Conservation (phyloP, 148 eudicot species). For the Spergularia marina region DNA sequence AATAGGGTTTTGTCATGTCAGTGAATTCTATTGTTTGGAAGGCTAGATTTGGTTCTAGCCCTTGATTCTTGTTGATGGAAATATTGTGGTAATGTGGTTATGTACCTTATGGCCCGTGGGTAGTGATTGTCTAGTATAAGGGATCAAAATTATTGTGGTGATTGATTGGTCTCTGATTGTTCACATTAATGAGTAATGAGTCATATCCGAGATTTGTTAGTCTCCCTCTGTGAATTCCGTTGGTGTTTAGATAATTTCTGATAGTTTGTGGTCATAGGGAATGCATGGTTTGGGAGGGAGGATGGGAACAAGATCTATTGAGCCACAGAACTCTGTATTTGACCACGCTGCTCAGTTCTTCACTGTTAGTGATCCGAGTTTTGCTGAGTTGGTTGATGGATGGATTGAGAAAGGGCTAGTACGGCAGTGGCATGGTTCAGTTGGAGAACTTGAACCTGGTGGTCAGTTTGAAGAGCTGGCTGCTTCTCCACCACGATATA, state of each 20-base stretch:
- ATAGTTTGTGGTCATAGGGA: constrained; percentile 49
- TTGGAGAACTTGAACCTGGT: constrained; percentile 86
- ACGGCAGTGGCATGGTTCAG: constrained; percentile 61
- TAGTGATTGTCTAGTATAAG: neutral
- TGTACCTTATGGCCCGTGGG: neutral
- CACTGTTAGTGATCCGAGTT: constrained; percentile 63
- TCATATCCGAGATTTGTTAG: neutral
- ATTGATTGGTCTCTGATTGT: neutral
- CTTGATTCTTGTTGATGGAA: no score
- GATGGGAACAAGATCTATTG: constrained; percentile 83
- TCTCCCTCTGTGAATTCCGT: neutral
- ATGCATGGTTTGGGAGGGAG: constrained; percentile 96
- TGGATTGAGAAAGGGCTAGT: constrained; percentile 79
- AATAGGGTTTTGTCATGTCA: no score
- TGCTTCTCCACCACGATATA: constrained; percentile 59
- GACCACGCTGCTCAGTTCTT: constrained; percentile 98
- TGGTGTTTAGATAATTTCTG: constrained; percentile 1
- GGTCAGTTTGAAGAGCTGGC: constrained; percentile 59
- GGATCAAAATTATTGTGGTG: neutral
- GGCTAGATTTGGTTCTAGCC: no score
- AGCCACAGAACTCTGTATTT: constrained; percentile 62
- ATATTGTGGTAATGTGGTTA: neutral
- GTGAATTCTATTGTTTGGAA: no score
- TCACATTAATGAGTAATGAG: neutral
- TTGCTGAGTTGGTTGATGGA: constrained; percentile 62